Conservation (phyloP, 495 filamentous ascomycete species). For the Trichoderma orchidacearum region DNA sequence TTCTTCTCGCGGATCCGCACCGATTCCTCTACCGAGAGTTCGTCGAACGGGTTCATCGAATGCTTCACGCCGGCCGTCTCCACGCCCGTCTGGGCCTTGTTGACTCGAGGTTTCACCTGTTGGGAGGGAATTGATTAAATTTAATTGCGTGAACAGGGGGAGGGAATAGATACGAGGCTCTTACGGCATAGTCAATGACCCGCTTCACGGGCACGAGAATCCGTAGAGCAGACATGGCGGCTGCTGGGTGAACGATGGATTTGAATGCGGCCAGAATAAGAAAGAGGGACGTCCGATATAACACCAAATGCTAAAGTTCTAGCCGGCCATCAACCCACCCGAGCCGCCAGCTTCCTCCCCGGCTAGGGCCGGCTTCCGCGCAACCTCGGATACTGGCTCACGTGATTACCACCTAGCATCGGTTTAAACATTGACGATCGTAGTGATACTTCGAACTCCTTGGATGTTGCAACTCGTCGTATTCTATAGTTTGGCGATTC, state of each 20-base stretch:
- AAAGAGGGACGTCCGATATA: not conserved
- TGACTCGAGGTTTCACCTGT: conserved; percentile 95
- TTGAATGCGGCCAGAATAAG: not conserved
- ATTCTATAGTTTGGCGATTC: not conserved
- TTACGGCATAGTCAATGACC: conserved; percentile 97
- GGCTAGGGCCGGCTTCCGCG: conserved; percentile 19
- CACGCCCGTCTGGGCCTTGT: conserved; percentile 86
- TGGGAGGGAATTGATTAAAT: not conserved
- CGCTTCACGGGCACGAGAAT: conserved; percentile 95
- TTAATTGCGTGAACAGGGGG: not conserved
- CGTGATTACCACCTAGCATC: not conserved
- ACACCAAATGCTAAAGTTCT: not conserved
- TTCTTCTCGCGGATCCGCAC: conserved; percentile 82
- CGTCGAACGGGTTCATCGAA: conserved; percentile 97
- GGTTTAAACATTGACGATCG: not conserved
- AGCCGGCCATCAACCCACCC: not conserved
- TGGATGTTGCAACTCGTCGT: not conserved
- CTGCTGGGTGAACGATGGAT: not conserved
- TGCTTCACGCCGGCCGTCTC: conserved; percentile 89
- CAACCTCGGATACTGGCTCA: conserved; percentile 18
- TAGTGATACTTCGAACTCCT: not conserved
- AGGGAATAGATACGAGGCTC: conserved; percentile 1
- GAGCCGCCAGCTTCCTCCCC: conserved; percentile 5
- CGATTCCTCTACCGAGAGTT: conserved; percentile 92
- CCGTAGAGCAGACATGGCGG: conserved; percentile 64